These are phyloP conservation scores for Cinnamomum micranthum DNA, from an alignment of 164 flowering plant genomes.

Conservation along the genomic window DNA sequence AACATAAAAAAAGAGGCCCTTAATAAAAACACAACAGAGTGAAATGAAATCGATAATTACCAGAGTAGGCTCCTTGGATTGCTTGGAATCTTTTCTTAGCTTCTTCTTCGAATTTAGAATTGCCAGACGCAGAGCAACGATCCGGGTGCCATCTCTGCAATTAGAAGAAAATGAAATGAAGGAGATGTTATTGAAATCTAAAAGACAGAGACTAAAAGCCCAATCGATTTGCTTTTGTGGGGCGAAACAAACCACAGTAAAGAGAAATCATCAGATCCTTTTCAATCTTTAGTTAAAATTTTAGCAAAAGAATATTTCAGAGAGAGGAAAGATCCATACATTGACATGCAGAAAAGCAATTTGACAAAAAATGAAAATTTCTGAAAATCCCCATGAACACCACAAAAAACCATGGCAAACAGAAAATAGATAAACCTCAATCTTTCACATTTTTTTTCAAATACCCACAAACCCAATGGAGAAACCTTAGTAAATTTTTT, in stretches of 20 bases:
- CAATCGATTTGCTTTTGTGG: no score
- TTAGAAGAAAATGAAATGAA: not conserved
- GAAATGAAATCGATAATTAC: slow-evolving; percentile 26
- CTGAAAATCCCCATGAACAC: no score
- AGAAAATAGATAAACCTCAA: no score
- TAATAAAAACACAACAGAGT: not conserved
- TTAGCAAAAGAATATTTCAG: not conserved
- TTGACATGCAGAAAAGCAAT: not conserved
- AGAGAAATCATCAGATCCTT: not conserved
- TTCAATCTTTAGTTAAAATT: not conserved
- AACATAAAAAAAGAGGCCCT: not conserved
- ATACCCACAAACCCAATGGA: no score
- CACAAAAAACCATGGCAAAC: no score
- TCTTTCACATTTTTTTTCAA: no score
- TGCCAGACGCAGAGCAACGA: slow-evolving; percentile 73
- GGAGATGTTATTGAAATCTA: no score
- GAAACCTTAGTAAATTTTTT: no score
- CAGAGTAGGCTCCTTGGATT: slow-evolving; percentile 94
- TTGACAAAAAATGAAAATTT: no score
- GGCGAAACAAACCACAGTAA: no score
- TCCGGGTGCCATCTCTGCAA: slow-evolving; percentile 94
- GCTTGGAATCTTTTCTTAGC: slow-evolving; percentile 87
- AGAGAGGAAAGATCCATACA: not conserved
- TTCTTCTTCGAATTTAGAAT: slow-evolving; percentile 65
- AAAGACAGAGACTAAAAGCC: no score